phyloP scores from a whole-genome alignment of 225 moss, liverwort and hornwort genomes.

The Polytrichum commune region DNA sequence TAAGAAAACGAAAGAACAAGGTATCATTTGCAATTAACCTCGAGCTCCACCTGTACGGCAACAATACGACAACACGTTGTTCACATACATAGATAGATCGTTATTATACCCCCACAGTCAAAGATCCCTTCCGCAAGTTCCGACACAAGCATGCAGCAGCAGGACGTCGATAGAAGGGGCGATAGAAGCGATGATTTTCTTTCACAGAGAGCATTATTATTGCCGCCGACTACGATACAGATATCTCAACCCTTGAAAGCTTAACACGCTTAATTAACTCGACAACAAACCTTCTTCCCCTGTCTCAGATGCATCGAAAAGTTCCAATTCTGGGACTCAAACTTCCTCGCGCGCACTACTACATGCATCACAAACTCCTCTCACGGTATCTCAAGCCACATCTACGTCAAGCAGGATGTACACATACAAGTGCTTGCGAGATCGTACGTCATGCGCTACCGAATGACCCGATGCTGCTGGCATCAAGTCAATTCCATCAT shows the following conservation, averaged over 20 bases:
- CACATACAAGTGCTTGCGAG: constrained; percentile 12
- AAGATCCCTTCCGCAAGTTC: no score
- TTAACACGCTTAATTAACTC: no score
- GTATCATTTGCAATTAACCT: neutral
- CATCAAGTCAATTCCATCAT: constrained; percentile 4
- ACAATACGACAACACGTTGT: constrained; percentile 1
- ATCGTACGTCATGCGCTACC: constrained; percentile 30
- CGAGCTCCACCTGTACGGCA: constrained; percentile 1
- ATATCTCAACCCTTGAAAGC: no score
- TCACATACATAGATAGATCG: no score
- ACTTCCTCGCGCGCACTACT: no score
- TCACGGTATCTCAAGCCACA: neutral
- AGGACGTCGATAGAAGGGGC: no score
- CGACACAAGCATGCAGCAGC: no score
- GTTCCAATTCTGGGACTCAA: constrained; percentile 8
- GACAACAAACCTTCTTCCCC: no score
- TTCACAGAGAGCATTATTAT: no score
- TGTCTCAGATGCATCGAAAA: neutral
- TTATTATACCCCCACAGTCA: no score
- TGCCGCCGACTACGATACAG: no score
- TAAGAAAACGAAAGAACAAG: neutral
- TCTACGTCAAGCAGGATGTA: neutral
- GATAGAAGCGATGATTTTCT: no score
- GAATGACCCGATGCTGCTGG: constrained; percentile 15
- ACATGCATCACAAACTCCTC: constrained; percentile 7